Evolutionary conservation across 192 early-diverging fungal genomes (phyloP).

Genomic region (Coemansia sp.): DNA sequence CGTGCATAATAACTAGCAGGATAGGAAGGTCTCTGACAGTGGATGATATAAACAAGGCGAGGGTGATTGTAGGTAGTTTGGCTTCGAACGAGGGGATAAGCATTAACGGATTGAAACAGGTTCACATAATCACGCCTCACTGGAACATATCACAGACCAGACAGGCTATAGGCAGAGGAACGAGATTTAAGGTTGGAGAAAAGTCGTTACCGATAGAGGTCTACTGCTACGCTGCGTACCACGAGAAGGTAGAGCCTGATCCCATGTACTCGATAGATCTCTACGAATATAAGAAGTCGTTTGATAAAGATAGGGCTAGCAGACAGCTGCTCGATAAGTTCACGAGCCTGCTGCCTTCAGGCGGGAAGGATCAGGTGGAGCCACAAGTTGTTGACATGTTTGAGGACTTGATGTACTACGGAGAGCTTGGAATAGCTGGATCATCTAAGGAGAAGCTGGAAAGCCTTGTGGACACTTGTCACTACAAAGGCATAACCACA

Average conservation of each 20-base stretch:
- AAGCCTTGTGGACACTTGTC: not conserved
- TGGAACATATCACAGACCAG: slow-evolving; percentile 13
- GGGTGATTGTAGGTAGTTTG: slow-evolving; percentile 7
- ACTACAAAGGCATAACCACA: not conserved
- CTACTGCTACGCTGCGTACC: slow-evolving; percentile 8
- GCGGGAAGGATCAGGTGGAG: not conserved
- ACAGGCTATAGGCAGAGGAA: slow-evolving; percentile 22
- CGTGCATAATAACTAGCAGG: not conserved
- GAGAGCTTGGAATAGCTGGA: not conserved
- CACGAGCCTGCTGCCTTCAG: not conserved
- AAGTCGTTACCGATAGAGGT: not conserved
- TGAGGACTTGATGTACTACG: not conserved
- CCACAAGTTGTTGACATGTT: not conserved
- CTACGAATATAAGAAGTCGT: slow-evolving; percentile 12
- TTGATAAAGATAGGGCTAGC: slow-evolving; percentile 6
- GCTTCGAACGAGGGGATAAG: slow-evolving; percentile 14
- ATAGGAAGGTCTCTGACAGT: not conserved
- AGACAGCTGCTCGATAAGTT: not conserved
- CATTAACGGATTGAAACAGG: slow-evolving; percentile 1
- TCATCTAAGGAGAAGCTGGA: not conserved
- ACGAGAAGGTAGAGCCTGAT: not conserved
- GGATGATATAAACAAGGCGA: not conserved
- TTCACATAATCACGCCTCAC: slow-evolving; percentile 15
- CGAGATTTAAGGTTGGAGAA: not conserved
- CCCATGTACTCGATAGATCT: slow-evolving; percentile 11